Evolutionary conservation across 2,329 filamentous ascomycete genomes (phyloP).

Genomic region (Orbilia brochopaga): DNA sequence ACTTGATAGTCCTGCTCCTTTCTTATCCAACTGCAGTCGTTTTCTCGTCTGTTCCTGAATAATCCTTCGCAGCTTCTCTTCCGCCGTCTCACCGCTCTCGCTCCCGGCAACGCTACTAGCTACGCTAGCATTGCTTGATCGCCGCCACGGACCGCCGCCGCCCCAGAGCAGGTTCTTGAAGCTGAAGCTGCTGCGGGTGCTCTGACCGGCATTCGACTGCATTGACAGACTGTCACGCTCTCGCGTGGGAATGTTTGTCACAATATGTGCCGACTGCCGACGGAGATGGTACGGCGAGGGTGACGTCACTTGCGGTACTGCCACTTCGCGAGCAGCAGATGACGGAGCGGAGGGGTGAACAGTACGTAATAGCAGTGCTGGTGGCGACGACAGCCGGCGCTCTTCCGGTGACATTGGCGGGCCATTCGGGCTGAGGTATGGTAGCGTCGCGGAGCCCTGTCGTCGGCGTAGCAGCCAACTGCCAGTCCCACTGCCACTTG

Average conservation of each 20-base stretch:
- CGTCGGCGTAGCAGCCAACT: conserved; percentile 36
- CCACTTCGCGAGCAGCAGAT: conserved; percentile 22
- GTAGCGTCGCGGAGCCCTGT: conserved; percentile 21
- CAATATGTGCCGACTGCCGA: conserved; percentile 21
- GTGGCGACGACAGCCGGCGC: conserved; percentile 30
- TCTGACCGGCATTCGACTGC: conserved; percentile 31
- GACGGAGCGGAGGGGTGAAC: conserved; percentile 28
- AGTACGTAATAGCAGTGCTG: conserved; percentile 21
- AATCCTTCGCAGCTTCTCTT: conserved; percentile 46
- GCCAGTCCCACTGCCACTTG: neutral
- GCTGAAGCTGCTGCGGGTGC: conserved; percentile 43
- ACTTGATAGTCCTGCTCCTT: conserved; percentile 39
- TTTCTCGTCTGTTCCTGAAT: conserved; percentile 46
- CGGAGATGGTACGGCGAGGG: conserved; percentile 40
- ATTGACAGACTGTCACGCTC: conserved; percentile 42
- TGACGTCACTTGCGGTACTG: conserved; percentile 29
- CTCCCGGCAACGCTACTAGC: conserved; percentile 28
- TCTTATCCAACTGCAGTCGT: conserved; percentile 41
- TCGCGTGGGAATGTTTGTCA: conserved; percentile 32
- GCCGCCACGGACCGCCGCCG: conserved; percentile 33
- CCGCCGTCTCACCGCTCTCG: conserved; percentile 35
- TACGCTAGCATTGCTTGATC: conserved; percentile 27
- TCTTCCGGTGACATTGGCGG: conserved; percentile 43
- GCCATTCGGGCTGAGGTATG: conserved; percentile 39
- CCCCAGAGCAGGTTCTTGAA: conserved; percentile 49